phyloP scores from a whole-genome alignment of 1,284 basidiomycete genomes.

The Trametes polyzona region DNA sequence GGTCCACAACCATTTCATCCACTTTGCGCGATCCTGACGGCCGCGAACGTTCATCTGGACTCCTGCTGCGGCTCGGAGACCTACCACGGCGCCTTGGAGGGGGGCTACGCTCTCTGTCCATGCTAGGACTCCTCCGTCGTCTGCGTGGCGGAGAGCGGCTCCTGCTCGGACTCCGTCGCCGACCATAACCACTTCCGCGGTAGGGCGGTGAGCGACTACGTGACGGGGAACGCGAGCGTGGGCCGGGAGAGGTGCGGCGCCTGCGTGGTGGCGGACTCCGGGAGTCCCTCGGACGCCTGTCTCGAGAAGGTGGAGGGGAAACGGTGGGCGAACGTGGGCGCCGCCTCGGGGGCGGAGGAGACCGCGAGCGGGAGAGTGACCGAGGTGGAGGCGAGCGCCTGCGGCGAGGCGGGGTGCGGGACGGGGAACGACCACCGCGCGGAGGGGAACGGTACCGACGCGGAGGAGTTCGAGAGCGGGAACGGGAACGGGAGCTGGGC shows the following conservation, averaged over 20 bases:
- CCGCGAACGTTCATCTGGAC: constrained; percentile 26
- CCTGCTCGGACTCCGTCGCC: constrained; percentile 31
- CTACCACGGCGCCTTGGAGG: constrained; percentile 27
- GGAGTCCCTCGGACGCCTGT: constrained; percentile 46
- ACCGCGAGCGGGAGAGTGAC: constrained; percentile 34
- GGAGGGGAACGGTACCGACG: constrained; percentile 31
- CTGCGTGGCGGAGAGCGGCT: constrained; percentile 43
- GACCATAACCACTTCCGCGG: constrained; percentile 24
- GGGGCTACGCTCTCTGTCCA: constrained; percentile 21
- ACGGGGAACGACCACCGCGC: constrained; percentile 24
- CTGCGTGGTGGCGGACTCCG: constrained; percentile 62
- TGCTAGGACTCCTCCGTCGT: constrained; percentile 38
- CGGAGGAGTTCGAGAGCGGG: constrained; percentile 23
- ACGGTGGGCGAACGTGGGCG: constrained; percentile 52
- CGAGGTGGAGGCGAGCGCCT: constrained; percentile 28
- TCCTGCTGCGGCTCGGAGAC: constrained; percentile 26
- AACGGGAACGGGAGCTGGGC: constrained; percentile 28
- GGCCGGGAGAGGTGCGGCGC: constrained; percentile 46
- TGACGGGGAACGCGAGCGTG: constrained; percentile 38
- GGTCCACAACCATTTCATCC: constrained; percentile 53
- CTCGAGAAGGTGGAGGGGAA: constrained; percentile 44
- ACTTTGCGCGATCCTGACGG: constrained; percentile 2
- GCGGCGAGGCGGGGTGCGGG: constrained; percentile 31
- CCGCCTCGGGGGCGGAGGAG: constrained; percentile 48
- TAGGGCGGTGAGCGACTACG: constrained; percentile 33